Evolutionary conservation across 2,329 filamentous ascomycete species (phyloP), one percentile per base, ranked within the genome.

Genomic region (Bipolaris oryzae): DNA sequence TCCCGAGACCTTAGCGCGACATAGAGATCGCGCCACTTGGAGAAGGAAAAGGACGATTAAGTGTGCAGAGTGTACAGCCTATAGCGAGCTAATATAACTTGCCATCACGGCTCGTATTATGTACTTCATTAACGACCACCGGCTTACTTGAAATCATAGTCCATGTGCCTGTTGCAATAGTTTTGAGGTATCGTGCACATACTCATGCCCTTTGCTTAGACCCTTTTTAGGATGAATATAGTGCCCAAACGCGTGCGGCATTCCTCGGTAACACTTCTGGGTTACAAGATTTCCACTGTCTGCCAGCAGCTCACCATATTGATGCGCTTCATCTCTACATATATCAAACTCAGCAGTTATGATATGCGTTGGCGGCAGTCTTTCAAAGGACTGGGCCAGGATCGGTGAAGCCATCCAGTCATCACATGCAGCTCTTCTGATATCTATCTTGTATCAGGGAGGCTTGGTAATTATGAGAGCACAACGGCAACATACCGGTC

Each of bases 311-410:
- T 57, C 41, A 15, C 54, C 57, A 44, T 62, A 60, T 10, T 53
- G 53, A 38, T 60, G 57, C 15, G 57, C 60, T 55, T 62, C 57
- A 37, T 62, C 60, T 48, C 60, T 49, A 42, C 59, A 58, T n/a
- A 62, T 54, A 35, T 62, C 60, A 37, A 60, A 62, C 18, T 62
- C 60, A 13, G 57, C 60, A 35, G 60, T 62, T 39, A 62, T 58
- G 39, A 62, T 60, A 34, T 60, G 57, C 37, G 56, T 58, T 23
- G 57, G 60, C 10, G 60, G 43, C 13, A 62, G 31, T 33, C 55
- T 46, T 20, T 60, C 41, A 31, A 60, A 62, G 7, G 53, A 60
- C 53, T 44, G 55, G 28, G 57, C 57, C 16, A 62, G 34, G 15
- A 60, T 54, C 38, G 57, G 60, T 31, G 57, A 60, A 49, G 57